Conservation (phyloP, 768 basidiomycete species). For the Tulasnella sp. region DNA sequence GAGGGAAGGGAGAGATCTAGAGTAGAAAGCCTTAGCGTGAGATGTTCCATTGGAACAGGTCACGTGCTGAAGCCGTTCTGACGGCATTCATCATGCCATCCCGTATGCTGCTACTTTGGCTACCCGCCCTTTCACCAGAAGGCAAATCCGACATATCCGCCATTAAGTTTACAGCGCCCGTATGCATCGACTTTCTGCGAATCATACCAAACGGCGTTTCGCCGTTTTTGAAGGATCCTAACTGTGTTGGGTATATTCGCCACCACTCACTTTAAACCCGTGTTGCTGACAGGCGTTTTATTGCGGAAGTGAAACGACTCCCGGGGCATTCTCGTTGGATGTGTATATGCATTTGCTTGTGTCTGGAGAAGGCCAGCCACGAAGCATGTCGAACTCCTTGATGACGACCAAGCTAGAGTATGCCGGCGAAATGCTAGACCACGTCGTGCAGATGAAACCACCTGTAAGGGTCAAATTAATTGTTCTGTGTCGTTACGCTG, state of each 20-base stretch:
- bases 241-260: constrained; percentile 7
- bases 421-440: background rate
- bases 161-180: constrained; percentile 7
- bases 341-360: background rate
- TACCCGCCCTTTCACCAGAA: constrained; percentile 3
- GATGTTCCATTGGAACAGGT: too few species aligned
- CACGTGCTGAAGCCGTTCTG: too few species aligned
- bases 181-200: constrained; percentile 14
- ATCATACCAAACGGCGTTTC: constrained; percentile 16
- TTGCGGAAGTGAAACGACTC: constrained; percentile 1
- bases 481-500: background rate
- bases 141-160: constrained; percentile 13
- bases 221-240: constrained; percentile 12
- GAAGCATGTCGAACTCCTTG: constrained; percentile 11
- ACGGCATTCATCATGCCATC: background rate
- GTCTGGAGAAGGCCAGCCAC: background rate
- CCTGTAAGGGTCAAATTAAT: background rate
- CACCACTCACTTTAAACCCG: background rate
- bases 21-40: too few species aligned
- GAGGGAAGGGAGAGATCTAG: too few species aligned
- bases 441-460: background rate
- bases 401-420: background rate
- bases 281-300: background rate
- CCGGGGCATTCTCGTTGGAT: background rate
- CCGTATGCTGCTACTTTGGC: constrained; percentile 16